Base-by-base conservation (phyloP, 2,329 filamentous ascomycete species). In the Alternaria conjuncta region DNA sequence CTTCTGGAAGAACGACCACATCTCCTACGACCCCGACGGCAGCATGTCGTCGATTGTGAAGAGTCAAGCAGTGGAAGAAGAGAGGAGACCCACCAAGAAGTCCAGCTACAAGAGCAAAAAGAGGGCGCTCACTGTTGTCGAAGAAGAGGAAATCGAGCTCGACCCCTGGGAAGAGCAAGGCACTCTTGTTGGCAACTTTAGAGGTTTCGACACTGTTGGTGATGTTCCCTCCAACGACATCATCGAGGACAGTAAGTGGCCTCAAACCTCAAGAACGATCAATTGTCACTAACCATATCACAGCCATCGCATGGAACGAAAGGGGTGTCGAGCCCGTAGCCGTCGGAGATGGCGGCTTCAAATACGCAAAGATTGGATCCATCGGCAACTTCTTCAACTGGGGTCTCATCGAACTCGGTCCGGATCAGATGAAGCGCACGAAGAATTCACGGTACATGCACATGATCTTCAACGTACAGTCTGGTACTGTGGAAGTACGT, bases 381-480 rank as follows among this genome's bases (percentile, higher is more conserved):
- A 65, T 64, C 61, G 68, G 69, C 15, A 89, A 91, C 0, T 98
- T 97, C 80, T 93, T 98, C 79, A 94, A 94, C 32, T 91, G 92
- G 10, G 96, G 96, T 15, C 87, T 98, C 56, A 92, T 99, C 41
- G 95, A 98, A 73, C 83, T 99, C 55, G 92, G 93, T 6, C 90
- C 93, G 0, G 90, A 91, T 3, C 89, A 92, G 30, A 88, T 92
- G 76, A 99, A 99, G 84, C 89, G 90, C 71, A 88, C 90, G 53
- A 98, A 98, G 85, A 98, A 97, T 80, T 92, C 92, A 36, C 87
- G 95, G 66, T 94, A 92, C 82, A 98, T 97, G 93, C 94, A 97
- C 77, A 96, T 99, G 91, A 90, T 92, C 1, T 98, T 98, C 80
- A 97, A 97, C 72, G 91, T 99, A 28, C 90, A 93, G 71, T 87